Conservation (phyloP, 176 grass and related monocot species). For the Carex parvula region DNA sequence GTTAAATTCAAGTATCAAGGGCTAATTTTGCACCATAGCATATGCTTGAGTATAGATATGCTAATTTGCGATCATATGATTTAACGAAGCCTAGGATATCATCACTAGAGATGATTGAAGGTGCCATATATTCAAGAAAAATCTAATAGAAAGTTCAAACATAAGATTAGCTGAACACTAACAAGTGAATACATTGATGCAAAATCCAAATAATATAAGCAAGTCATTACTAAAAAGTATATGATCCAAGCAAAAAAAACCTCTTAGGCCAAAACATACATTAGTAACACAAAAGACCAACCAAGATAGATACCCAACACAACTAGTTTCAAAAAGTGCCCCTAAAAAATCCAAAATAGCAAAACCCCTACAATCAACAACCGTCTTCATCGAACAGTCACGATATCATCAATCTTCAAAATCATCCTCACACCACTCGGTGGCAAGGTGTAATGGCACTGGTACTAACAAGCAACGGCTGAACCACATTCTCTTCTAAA, state of each 20-base stretch:
- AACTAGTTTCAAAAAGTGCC: slow-evolving; percentile 1
- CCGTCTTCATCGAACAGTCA: slow-evolving; percentile 47
- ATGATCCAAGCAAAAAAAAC: not conserved
- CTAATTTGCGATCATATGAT: not conserved
- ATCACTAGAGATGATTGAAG: not conserved
- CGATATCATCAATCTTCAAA: slow-evolving; percentile 83
- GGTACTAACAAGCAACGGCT: slow-evolving; percentile 70
- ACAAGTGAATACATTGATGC: not conserved
- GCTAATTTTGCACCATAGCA: not conserved
- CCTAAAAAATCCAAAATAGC: not conserved
- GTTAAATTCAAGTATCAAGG: not conserved
- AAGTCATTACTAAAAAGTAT: not conserved
- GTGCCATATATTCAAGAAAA: not conserved
- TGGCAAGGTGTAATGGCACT: slow-evolving; percentile 67
- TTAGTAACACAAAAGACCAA: not conserved
- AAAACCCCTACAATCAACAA: slow-evolving; percentile 1
- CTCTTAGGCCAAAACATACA: not conserved
- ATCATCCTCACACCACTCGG: slow-evolving; percentile 91
- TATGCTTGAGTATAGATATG: not conserved
- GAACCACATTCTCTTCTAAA: slow-evolving; percentile 80
- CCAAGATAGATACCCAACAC: not conserved
- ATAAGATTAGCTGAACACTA: not conserved
- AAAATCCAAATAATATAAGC: slow-evolving; percentile 6
- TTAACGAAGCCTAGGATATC: not conserved
- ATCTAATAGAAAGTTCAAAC: not conserved